Evolutionary conservation across 768 basidiomycete genomes (phyloP).

Genomic region (Suillus spraguei): DNA sequence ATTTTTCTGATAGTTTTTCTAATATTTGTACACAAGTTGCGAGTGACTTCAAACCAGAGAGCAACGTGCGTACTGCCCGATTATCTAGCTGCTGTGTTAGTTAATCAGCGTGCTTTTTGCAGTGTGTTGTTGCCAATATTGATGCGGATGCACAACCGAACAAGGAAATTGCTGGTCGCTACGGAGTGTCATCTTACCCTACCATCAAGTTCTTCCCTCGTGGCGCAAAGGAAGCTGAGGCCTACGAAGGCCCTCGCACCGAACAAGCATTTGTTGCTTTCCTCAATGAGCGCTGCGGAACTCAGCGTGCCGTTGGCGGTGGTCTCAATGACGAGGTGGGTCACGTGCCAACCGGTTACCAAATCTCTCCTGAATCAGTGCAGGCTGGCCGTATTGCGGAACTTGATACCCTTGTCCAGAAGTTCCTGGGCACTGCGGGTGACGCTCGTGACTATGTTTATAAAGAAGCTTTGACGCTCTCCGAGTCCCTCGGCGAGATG

Average conservation of each 20-base stretch:
- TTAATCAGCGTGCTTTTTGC: slow-evolving; percentile 4
- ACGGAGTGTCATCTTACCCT: slow-evolving; percentile 81
- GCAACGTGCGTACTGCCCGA: slow-evolving; percentile 51
- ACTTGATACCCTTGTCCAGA: slow-evolving; percentile 76
- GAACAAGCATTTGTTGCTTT: slow-evolving; percentile 78
- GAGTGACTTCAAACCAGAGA: slow-evolving; percentile 73
- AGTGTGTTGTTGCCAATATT: slow-evolving; percentile 91
- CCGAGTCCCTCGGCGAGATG: slow-evolving; percentile 49
- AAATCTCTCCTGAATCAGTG: slow-evolving; percentile 12
- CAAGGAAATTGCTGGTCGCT: slow-evolving; percentile 66
- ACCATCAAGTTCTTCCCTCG: slow-evolving; percentile 96
- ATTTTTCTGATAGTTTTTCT: slow-evolving; percentile 7
- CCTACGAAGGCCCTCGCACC: slow-evolving; percentile 70
- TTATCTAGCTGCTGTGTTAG: not conserved
- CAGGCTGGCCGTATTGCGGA: slow-evolving; percentile 82
- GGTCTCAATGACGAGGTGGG: slow-evolving; percentile 70
- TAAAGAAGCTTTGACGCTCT: slow-evolving; percentile 59
- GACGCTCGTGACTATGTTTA: slow-evolving; percentile 62
- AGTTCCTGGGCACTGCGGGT: slow-evolving; percentile 67
- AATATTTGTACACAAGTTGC: slow-evolving; percentile 54
- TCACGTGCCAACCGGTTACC: slow-evolving; percentile 8
- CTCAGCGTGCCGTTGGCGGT: slow-evolving; percentile 81
- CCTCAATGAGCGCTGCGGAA: slow-evolving; percentile 88
- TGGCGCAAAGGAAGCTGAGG: slow-evolving; percentile 59
- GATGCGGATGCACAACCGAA: slow-evolving; percentile 88